Evolutionary conservation across 2,329 filamentous ascomycete species (phyloP), one percentile per base, ranked within the genome.

Genomic region (Bipolaris cookei): DNA sequence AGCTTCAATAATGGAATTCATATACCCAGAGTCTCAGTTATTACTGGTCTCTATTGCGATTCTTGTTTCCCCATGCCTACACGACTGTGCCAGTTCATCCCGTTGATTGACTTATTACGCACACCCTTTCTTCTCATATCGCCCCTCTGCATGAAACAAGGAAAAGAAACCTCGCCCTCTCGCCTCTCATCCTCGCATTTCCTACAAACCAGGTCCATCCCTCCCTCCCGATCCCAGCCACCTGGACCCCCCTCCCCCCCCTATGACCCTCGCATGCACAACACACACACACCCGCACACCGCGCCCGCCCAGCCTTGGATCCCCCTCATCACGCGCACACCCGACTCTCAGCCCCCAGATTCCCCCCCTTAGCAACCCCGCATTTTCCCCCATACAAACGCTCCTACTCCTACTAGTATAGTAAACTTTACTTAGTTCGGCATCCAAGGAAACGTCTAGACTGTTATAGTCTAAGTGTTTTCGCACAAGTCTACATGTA

Each of bases 21-120:
- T 58, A 64, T 63, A 62, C 56, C 61, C 50, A 41, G 47, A 58
- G 48, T 54, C 25, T 28, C 43, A 57, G 59, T 57, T 61, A 62
- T 62, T 42, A 58, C 61, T 59, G 43, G 52, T 37, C 43, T 58
- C 43, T 44, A 47, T 25, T 7, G 20, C 14, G 32, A 37, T 47
- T 30, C 10, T 4, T 44, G 3, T 16, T 10, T 13, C 16, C 16
- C 25, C n/a, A 11, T 32, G 14, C 10, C 16, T 14, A 18, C 13
- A 16, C 3, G n/a, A 4, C 14, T 20, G 42, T 30, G 23, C n/a
- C 18, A 2, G 10, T 44, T 18, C 20, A n/a, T 37, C 6, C 18
- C 14, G 5, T 20, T 5, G 25, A 28, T 30, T 20, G n/a, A 18
- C 6, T 30, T 44, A n/a, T n/a, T n/a, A n/a, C n/a, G 2, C 21